phyloP scores from a whole-genome alignment of 164 flowering plant genomes.

The Vitis rupestris region DNA sequence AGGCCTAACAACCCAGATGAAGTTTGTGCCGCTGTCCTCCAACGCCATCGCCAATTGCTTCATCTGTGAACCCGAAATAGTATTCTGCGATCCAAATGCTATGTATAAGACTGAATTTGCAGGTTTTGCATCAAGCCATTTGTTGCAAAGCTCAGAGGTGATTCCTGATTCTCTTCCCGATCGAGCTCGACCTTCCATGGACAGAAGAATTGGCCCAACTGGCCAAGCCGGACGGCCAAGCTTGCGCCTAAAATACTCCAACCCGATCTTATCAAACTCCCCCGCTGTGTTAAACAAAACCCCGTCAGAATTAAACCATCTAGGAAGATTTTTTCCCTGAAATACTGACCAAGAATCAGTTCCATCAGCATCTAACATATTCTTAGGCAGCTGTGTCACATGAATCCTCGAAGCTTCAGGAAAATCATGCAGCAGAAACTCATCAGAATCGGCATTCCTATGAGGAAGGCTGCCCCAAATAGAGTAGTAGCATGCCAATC shows the following conservation, averaged over 20 bases:
- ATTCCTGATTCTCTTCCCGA: conserved; percentile 16
- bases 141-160: conserved; percentile 9
- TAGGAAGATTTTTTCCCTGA: conserved; percentile 13
- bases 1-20: conserved; percentile 47
- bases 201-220: conserved; percentile 39
- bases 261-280: conserved; percentile 42
- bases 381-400: conserved; percentile 29
- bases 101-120: conserved; percentile 49
- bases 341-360: conserved; percentile 36
- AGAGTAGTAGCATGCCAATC: conserved; percentile 47
- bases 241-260: conserved; percentile 32
- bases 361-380: conserved; percentile 25
- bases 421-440: conserved; percentile 44
- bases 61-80: conserved; percentile 47
- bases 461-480: conserved; percentile 40
- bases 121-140: conserved; percentile 48
- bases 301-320: conserved; percentile 33
- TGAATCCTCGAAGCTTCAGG: conserved; percentile 38
- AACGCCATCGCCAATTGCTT: conserved; percentile 54
- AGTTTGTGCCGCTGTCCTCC: conserved; percentile 40
- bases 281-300: conserved; percentile 50
- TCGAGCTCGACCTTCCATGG: conserved; percentile 5
- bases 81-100: conserved; percentile 59
- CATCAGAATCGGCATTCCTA: conserved; percentile 1
- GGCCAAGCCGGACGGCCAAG: conserved; percentile 32